Evolutionary conservation across 495 filamentous ascomycete species (phyloP), one percentile per base, ranked within the genome.

Genomic region (Podospora fimiseda): DNA sequence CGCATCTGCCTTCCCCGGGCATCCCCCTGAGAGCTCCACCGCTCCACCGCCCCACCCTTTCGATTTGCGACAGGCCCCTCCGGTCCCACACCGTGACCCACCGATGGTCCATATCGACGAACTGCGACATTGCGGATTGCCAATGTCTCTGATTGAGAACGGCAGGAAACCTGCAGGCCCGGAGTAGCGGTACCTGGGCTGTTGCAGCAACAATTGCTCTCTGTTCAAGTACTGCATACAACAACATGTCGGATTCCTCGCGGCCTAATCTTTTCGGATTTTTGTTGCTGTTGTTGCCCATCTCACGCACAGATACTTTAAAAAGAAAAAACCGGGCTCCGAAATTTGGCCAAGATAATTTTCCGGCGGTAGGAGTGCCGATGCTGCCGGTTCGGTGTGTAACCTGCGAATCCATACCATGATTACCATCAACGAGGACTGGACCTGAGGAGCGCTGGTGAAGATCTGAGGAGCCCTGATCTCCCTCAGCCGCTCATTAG

Each of bases 131-230:
- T 30, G 22, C 24, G 44, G 44, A 33, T 22, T 9, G 11, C 15
- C 44, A 16, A 16, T 19, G 14, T 44, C 9, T 14, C 42, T 44
- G 15, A 11, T 14, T 33, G 15, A 4, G 19, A 16, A 6, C 16
- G 14, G 33, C 8, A 37, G 33, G n/a, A 37, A n/a, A 37, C 8
- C 33, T 30, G 22, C 44, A 47, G 22, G 16, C 27, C 44, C 44
- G 44, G 44, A 47, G 44, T 47, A 27, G 23, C 44, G 44, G 44
- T 47, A 47, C 44, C 44, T 33, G 9, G 22, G 14, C 44, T 23
- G 44, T 47, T 30, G 44, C 21, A 7, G 4, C 4, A 11, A 46
- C 19, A 11, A 21, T 14, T 14, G 19, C 21, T 9, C 14, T 24
- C 20, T 14, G 22, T n/a, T 14, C 19, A 21, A 24, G 43, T 46